Evolutionary conservation across 331 rosid species (phyloP).

Genomic region (Spiraea crenata): DNA sequence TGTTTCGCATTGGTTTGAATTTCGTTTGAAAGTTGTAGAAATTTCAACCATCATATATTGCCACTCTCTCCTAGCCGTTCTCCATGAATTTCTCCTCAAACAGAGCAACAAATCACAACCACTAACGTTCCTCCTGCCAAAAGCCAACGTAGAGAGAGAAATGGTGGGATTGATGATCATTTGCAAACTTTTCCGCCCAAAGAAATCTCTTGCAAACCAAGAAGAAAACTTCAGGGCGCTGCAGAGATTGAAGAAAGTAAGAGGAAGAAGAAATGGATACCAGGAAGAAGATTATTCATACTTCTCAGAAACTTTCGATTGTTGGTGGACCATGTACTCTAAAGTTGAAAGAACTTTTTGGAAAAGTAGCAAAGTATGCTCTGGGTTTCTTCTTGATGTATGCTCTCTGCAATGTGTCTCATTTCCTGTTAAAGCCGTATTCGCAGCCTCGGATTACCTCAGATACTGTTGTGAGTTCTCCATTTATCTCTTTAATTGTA

Average conservation of each 20-base stretch:
- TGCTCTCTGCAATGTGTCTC: conserved; percentile 58
- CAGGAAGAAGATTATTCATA: not conserved
- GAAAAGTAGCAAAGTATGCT: conserved; percentile 36
- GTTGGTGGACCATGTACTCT: conserved; percentile 42
- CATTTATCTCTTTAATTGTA: not conserved
- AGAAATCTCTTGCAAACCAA: conserved; percentile 8
- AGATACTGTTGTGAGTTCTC: conserved; percentile 58
- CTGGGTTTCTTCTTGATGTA: conserved; percentile 63
- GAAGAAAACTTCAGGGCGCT: conserved; percentile 4
- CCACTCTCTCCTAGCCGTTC: conserved; percentile 33
- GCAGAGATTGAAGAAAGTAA: not conserved
- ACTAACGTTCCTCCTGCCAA: conserved; percentile 24
- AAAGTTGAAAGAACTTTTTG: conserved; percentile 49
- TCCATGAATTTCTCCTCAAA: conserved; percentile 67
- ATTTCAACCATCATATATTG: conserved; percentile 11
- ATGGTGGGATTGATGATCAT: not conserved
- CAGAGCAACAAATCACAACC: conserved; percentile 45
- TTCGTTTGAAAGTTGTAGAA: not conserved
- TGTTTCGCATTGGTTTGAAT: no score
- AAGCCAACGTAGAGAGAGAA: conserved; percentile 20
- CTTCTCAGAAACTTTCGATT: conserved; percentile 12
- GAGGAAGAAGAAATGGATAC: conserved; percentile 20
- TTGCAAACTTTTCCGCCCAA: conserved; percentile 7
- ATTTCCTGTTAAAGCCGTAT: conserved; percentile 55
- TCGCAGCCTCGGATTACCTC: conserved; percentile 73